Conservation (phyloP, 257 asterid genomes). For the Penstemon davidsonii region DNA sequence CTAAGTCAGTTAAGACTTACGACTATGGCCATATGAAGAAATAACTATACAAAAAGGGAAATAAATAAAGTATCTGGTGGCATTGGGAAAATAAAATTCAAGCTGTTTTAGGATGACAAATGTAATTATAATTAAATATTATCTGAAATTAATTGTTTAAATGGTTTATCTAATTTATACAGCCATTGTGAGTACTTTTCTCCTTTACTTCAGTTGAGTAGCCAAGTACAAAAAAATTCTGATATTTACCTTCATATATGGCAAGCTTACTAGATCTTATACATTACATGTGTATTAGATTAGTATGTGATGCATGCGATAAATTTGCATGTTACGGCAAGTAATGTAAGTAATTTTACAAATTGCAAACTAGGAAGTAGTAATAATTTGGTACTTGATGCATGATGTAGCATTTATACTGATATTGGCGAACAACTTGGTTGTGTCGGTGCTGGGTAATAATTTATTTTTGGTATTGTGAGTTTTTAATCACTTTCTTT, state of each 20-base stretch:
- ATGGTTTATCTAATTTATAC: conserved; percentile 7
- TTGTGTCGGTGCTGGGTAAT: conserved; percentile 5
- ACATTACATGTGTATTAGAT: not conserved
- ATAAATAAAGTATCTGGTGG: not conserved
- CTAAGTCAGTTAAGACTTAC: not conserved
- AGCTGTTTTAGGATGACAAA: not conserved
- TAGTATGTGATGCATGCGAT: conserved; percentile 3
- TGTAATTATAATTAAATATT: not conserved
- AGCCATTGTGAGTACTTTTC: not conserved
- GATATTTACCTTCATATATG: not conserved
- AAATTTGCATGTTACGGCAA: not conserved
- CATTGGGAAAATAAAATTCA: conserved; percentile 2
- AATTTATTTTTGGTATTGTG: not conserved
- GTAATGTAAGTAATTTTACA: not conserved
- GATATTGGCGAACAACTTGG: conserved; percentile 3
- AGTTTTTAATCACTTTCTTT: not conserved
- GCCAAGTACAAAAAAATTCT: not conserved
- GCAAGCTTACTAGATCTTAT: not conserved
- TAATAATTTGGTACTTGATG: not conserved
- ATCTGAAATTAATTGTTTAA: not conserved
- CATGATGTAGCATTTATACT: not conserved
- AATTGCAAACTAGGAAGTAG: not conserved
- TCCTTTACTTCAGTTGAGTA: not conserved
- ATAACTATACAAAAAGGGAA: not conserved
- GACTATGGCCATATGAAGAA: too few relatives aligned